A percentile compares a stretch with the other conserved stretches of the same genome.
phyloP scores from a whole-genome alignment of 2,329 filamentous ascomycete species.

The Seiridium cupressi region DNA sequence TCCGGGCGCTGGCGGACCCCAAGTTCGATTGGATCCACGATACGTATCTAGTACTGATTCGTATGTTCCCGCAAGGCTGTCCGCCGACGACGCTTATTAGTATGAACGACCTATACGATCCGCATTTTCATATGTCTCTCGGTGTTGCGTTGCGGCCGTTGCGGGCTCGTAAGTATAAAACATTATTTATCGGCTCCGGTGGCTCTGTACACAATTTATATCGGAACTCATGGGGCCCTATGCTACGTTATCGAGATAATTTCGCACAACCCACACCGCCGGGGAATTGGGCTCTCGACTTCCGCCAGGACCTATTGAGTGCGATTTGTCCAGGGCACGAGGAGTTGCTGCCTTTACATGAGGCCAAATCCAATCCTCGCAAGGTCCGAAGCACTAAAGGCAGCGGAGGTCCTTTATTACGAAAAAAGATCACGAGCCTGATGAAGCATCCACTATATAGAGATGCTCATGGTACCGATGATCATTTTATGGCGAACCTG shows the following conservation, averaged over 20 bases:
- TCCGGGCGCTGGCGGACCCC: neutral
- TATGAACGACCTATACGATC: neutral
- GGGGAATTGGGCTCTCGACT: neutral
- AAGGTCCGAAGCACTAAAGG: neutral
- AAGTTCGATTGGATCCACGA: neutral
- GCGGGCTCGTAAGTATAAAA: neutral
- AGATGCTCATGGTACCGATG: neutral
- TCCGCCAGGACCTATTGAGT: neutral
- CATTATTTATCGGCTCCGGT: neutral
- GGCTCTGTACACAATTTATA: constrained; percentile 1
- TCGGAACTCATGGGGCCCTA: neutral
- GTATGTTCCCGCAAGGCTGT: neutral
- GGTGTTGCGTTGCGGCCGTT: neutral
- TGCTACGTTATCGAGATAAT: neutral
- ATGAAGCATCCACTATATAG: neutral
- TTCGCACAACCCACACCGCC: neutral
- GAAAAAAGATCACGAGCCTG: neutral
- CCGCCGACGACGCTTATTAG: neutral
- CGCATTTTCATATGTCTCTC: neutral
- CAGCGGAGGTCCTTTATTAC: neutral
- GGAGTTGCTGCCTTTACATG: too few species aligned
- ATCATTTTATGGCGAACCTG: neutral
- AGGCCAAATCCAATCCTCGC: too few species aligned
- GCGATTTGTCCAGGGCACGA: neutral
- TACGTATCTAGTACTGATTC: neutral